Conservation (phyloP, 495 filamentous ascomycete species). For the Lasiosphaeriaceae sp. region DNA sequence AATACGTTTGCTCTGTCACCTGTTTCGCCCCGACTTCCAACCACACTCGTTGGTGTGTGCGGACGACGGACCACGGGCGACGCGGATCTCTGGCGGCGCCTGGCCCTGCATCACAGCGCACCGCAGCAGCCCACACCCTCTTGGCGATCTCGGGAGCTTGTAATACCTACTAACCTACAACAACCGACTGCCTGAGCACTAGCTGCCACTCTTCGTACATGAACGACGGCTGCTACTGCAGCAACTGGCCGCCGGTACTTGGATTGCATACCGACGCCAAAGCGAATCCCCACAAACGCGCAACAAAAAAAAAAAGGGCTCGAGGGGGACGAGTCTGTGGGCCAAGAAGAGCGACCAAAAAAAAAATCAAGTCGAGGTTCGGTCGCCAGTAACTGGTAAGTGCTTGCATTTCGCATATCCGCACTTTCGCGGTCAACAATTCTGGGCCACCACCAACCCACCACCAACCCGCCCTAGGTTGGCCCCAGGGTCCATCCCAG, state of each 20-base stretch:
- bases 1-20: background rate
- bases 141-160: background rate
- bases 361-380: slow-evolving; percentile 9
- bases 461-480: background rate
- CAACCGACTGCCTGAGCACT: background rate
- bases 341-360: slow-evolving; percentile 6
- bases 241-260: slow-evolving; percentile 13
- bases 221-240: slow-evolving; percentile 14
- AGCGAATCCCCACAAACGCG: slow-evolving; percentile 12
- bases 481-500: slow-evolving; percentile 5
- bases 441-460: slow-evolving; percentile 5
- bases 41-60: background rate
- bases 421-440: slow-evolving; percentile 8
- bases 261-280: slow-evolving; percentile 17
- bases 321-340: background rate
- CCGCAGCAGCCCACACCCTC: too few species aligned
- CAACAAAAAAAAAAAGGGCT: slow-evolving; percentile 2
- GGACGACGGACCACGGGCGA: too few species aligned
- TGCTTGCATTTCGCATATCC: slow-evolving; percentile 22
- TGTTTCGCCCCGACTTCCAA: background rate
- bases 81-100: slow-evolving; percentile 1
- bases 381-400: slow-evolving; percentile 18
- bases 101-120: background rate
- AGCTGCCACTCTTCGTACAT: slow-evolving; percentile 9
- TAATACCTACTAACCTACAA: background rate